Evolutionary conservation across 495 filamentous ascomycete species (phyloP).

Genomic region (Penicillium verhagenii): DNA sequence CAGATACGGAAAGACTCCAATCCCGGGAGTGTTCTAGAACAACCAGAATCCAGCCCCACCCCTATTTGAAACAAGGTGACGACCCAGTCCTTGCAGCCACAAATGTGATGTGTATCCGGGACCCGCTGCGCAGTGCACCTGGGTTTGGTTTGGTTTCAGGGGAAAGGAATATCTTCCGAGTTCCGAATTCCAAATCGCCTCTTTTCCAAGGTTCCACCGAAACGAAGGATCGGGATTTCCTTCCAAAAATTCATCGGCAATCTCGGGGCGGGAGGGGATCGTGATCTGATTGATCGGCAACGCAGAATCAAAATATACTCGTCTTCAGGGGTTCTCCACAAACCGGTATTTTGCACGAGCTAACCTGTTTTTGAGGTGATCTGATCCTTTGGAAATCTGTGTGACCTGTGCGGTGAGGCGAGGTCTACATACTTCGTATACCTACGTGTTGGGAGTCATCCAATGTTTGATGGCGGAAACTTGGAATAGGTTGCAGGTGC

Average conservation of each 20-base stretch:
- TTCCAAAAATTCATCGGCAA: not conserved
- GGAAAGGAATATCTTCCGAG: not conserved
- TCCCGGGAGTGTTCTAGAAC: slow-evolving; percentile 1
- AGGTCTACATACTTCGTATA: no score
- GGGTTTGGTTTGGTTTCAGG: not conserved
- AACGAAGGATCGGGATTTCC: not conserved
- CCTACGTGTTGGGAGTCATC: no score
- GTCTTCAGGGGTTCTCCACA: no score
- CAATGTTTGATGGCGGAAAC: no score
- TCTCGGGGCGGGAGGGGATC: not conserved
- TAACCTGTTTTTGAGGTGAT: no score
- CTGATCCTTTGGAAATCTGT: no score
- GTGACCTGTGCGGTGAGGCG: no score
- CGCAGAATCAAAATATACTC: no score
- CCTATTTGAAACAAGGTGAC: not conserved
- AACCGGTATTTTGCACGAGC: no score
- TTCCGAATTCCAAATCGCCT: not conserved
- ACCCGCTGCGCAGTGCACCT: not conserved
- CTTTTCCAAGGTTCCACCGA: no score
- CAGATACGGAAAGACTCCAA: no score
- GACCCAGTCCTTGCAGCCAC: not conserved
- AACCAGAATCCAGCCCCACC: not conserved
- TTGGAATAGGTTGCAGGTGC: no score
- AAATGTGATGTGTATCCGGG: not conserved
- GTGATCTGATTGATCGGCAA: not conserved